phyloP scores from a whole-genome alignment of 805 yeast species.

The Candida manassasensis region DNA sequence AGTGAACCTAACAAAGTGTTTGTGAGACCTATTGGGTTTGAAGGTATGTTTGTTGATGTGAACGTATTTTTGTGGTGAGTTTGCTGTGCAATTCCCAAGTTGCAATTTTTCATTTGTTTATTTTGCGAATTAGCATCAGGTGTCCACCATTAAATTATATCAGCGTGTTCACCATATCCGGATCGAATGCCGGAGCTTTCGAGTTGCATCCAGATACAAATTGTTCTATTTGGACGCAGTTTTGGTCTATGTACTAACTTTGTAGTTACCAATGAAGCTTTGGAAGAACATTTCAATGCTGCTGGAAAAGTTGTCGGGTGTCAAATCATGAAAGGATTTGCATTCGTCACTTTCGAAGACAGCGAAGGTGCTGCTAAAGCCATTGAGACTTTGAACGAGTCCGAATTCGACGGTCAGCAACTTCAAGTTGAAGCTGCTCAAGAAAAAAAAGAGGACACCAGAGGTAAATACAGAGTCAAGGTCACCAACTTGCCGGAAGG shows the following conservation, averaged over 20 bases:
- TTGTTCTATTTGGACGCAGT: slow-evolving; percentile 2
- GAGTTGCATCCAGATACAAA: no score
- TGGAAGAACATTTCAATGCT: slow-evolving; percentile 63
- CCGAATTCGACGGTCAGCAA: slow-evolving; percentile 46
- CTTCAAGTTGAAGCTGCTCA: slow-evolving; percentile 52
- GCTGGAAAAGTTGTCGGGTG: slow-evolving; percentile 66
- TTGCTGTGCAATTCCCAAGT: background rate
- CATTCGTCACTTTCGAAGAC: slow-evolving; percentile 80
- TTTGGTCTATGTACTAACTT: slow-evolving; percentile 20
- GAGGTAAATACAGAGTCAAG: slow-evolving; percentile 71
- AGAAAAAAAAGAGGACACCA: slow-evolving; percentile 53
- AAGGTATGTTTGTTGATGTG: slow-evolving; percentile 26
- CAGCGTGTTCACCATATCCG: no score
- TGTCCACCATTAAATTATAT: no score
- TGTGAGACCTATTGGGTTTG: slow-evolving; percentile 61
- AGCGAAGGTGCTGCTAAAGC: slow-evolving; percentile 51
- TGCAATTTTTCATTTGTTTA: background rate
- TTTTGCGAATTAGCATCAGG: no score
- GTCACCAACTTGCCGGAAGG: slow-evolving; percentile 69
- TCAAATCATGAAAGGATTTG: slow-evolving; percentile 76
- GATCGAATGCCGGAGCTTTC: no score
- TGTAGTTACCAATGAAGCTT: slow-evolving; percentile 43
- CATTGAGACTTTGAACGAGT: slow-evolving; percentile 40
- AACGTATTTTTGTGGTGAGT: no score
- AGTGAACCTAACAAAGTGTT: slow-evolving; percentile 36